These are phyloP conservation scores for Aristolochia contorta DNA, from an alignment of 164 flowering plant species.

Conservation along the genomic window DNA sequence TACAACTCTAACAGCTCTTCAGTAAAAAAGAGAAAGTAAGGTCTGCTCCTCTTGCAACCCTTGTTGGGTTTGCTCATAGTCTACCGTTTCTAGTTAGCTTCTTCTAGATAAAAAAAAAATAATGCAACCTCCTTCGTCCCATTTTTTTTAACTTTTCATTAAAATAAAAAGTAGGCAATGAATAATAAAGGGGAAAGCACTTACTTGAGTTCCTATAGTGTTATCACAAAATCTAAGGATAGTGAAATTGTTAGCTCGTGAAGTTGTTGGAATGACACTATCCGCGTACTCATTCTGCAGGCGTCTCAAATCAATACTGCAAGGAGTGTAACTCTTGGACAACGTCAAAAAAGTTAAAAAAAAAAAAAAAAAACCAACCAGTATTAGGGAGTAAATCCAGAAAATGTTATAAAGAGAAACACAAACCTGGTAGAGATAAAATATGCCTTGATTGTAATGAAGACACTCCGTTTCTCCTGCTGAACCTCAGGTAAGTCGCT, in stretches of 20 bases:
- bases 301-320: slow-evolving; percentile 74
- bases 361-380: not conserved
- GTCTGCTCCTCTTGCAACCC: no score
- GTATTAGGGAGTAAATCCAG: not conserved
- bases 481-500: not conserved
- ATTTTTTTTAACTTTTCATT: no score
- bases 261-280: slow-evolving; percentile 66
- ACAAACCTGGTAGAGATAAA: slow-evolving; percentile 8
- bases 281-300: slow-evolving; percentile 57
- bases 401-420: no score
- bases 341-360: not conserved
- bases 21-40: no score
- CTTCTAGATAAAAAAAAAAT: no score
- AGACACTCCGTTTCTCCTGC: slow-evolving; percentile 1
- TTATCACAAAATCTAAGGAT: slow-evolving; percentile 14
- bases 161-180: no score
- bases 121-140: no score
- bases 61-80: no score
- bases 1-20: no score
- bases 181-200: not conserved
- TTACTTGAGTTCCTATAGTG: not conserved
- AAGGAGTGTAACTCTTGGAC: not conserved
- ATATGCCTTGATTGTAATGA: slow-evolving; percentile 8
- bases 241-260: slow-evolving; percentile 60
- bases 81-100: no score